A percentile compares a stretch with the other conserved stretches of the same genome.
phyloP scores from a whole-genome alignment of 202 grass and related monocot species.

The Zizania palustris region DNA sequence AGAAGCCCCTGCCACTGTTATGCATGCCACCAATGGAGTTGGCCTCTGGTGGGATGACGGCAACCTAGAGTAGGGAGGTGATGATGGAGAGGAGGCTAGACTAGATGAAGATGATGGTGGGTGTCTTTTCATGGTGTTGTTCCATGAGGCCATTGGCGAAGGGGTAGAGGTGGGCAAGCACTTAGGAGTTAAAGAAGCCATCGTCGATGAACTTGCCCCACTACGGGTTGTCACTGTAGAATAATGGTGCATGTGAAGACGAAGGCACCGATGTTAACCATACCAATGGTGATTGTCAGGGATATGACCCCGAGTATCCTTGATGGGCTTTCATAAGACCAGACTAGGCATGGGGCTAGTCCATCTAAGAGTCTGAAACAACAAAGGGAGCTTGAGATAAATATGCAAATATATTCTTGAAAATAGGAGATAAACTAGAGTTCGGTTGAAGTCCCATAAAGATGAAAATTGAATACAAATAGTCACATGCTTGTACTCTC shows the following conservation, averaged over 20 bases:
- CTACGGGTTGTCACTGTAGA: slow-evolving; percentile 78
- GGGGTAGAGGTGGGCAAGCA: slow-evolving; percentile 84
- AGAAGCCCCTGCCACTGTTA: slow-evolving; percentile 49
- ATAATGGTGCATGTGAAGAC: slow-evolving; percentile 82
- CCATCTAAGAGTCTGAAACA: too few species aligned
- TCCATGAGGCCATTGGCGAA: slow-evolving; percentile 98
- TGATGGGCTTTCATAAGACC: too few species aligned
- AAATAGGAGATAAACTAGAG: too few species aligned
- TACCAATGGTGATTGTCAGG: slow-evolving; percentile 88
- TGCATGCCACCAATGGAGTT: slow-evolving; percentile 18
- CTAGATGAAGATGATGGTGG: slow-evolving; percentile 92
- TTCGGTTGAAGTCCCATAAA: too few species aligned
- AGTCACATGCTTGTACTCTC: too few species aligned
- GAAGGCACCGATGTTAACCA: slow-evolving; percentile 95
- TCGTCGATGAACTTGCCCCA: slow-evolving; percentile 97
- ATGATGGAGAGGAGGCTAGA: slow-evolving; percentile 85
- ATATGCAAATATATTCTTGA: too few species aligned
- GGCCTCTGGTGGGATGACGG: slow-evolving; percentile 71
- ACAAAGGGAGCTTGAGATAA: too few species aligned
- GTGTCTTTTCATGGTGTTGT: slow-evolving; percentile 82
- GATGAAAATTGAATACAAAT: too few species aligned
- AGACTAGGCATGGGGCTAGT: too few species aligned
- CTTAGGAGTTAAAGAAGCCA: slow-evolving; percentile 94
- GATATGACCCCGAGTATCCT: too few species aligned
- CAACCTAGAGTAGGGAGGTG: slow-evolving; percentile 79